Base-by-base conservation (phyloP, 2,329 filamentous ascomycete species). In the Aspergillus uvarum region DNA sequence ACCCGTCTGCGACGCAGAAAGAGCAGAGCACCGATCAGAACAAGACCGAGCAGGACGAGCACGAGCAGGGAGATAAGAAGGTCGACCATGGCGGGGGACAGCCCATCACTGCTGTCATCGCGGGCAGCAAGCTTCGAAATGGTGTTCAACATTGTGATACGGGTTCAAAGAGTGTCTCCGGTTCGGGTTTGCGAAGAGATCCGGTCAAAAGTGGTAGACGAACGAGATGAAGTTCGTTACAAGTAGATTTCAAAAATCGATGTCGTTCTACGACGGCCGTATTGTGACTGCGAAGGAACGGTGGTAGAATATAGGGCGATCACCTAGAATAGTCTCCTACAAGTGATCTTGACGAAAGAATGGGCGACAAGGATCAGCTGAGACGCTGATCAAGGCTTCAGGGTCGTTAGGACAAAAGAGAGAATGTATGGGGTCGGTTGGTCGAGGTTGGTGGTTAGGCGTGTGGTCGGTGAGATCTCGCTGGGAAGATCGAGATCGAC, bases 51-150 rank as follows among this genome's bases (percentile, higher is more conserved):
- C 68, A 96, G 85, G 68, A 94, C 80, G 50, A 99, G 82, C 64
- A 88, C 87, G 67, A 98, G 82, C 58, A 98, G 84, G 60, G 86
- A 84, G 68, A 96, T 89, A 73, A 96, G 81, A 48, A 96, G 85
- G 72, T 91, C 87, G 74, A 93, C 82, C 79, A 90, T 87, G 50
- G 84, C 83, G 42, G 79, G 78, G 62, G 81, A 85, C 67, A 89
- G 79, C 65, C 82, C 80, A 61, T 73, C 73, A 61, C 78, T 70
- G 61, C 77, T 78, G 58, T 71, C 68, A 71, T 81, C 78, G 65
- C 86, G 84, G 71, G 78, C 75, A 68, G 83, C 79, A 65, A 88
- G 71, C 58, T 73, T 68, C 57, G 72, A 75, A 64, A 83, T 67
- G 49, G 74, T 65, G 61, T 77, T 77, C 67, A 69, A 70, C 31